Evolutionary conservation across 192 early-diverging fungal species (phyloP).

Genomic region (Thoreauomyces humboldtii): DNA sequence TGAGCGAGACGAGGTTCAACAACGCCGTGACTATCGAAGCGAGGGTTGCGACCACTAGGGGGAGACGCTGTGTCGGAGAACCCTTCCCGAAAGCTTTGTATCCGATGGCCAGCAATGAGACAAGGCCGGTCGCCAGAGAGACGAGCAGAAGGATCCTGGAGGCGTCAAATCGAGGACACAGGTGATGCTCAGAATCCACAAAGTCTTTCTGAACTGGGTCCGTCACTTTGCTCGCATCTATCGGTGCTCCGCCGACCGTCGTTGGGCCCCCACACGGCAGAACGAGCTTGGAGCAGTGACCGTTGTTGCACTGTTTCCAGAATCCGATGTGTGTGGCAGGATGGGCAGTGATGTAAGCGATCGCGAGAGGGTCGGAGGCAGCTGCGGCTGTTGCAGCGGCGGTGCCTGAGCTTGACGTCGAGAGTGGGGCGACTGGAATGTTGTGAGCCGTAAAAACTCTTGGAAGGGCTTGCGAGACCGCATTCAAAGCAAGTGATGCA

Average conservation of each 20-base stretch:
- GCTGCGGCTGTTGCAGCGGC: constrained; percentile 3
- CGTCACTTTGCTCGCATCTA: too few relatives aligned
- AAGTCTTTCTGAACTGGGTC: neutral
- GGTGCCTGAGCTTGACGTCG: neutral
- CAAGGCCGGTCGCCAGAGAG: neutral
- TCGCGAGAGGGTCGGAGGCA: too few relatives aligned
- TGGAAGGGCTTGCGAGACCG: constrained; percentile 14
- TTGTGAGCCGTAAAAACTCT: neutral
- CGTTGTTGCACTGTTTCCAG: constrained; percentile 7
- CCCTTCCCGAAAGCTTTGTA: neutral
- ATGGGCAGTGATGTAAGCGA: neutral
- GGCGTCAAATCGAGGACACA: constrained; percentile 15
- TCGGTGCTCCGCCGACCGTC: neutral
- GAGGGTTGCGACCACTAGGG: neutral
- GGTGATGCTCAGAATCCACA: neutral
- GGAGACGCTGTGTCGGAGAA: neutral
- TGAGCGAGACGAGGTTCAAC: neutral
- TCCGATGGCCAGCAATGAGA: constrained; percentile 1
- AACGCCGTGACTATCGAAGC: neutral
- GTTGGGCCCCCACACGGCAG: constrained; percentile 9
- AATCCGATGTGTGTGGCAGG: constrained; percentile 8
- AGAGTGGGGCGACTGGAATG: neutral
- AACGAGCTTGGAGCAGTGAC: neutral
- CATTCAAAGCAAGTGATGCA: constrained; percentile 2
- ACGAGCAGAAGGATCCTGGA: constrained; percentile 5